Base-by-base conservation (phyloP, 169 alveolate genomes). In the Sarcocystis neurona region DNA sequence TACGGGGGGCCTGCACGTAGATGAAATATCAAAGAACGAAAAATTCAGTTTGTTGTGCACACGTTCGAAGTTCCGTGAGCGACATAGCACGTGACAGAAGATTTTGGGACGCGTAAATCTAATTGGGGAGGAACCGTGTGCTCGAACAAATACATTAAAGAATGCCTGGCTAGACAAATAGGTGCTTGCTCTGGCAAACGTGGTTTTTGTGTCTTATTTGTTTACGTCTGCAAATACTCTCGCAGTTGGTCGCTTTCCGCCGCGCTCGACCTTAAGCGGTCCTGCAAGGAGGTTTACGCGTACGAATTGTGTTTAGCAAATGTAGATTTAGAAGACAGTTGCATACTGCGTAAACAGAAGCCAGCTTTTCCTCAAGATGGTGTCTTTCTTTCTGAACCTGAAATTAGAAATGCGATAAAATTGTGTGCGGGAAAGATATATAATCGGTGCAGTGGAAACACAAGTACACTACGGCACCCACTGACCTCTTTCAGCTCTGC, bases 1-100 rank as follows among this genome's bases (percentile, higher is more conserved):
- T 48, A 72, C 34, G 10, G 82, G 82, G 4, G 82, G 82, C 58
- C 82, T 72, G 82, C 82, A 72, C 41, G 12, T n/a, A n/a, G n/a
- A n/a, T n/a, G n/a, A n/a, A n/a, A n/a, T n/a, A n/a, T n/a, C n/a
- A n/a, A n/a, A n/a, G n/a, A n/a, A n/a, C n/a, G n/a, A n/a, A n/a
- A n/a, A n/a, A n/a, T n/a, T n/a, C n/a, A n/a, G n/a, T n/a, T n/a
- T n/a, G n/a, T n/a, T n/a, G n/a, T n/a, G n/a, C n/a, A n/a, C n/a
- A n/a, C n/a, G n/a, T n/a, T n/a, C n/a, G n/a, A n/a, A n/a, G n/a
- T n/a, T n/a, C n/a, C n/a, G n/a, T n/a, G n/a, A n/a, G n/a, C n/a
- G n/a, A n/a, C n/a, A n/a, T n/a, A n/a, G n/a, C n/a, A n/a, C n/a
- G n/a, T n/a, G n/a, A n/a, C n/a, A n/a, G n/a, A n/a, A n/a, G n/a